These are phyloP conservation scores for Posidonia australis DNA, from an alignment of 106 monocot species.

Conservation along the genomic window DNA sequence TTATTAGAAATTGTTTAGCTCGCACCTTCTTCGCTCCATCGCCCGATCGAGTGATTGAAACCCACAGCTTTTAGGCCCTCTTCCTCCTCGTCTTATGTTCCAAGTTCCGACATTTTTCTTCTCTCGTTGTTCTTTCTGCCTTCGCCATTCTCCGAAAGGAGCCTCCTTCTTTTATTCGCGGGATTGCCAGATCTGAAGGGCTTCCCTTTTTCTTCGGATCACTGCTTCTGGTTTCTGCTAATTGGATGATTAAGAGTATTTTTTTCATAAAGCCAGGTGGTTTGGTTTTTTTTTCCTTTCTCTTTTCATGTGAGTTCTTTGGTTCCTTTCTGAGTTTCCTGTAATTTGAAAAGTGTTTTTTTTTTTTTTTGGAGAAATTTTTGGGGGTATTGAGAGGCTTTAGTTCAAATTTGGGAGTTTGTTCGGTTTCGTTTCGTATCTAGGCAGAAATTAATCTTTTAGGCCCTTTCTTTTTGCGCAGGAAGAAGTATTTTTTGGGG, in stretches of 20 bases:
- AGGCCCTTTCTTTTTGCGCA: no score
- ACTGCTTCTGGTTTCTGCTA: not conserved
- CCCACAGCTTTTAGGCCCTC: not conserved
- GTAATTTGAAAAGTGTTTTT: no score
- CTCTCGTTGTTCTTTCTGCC: not conserved
- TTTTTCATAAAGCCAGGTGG: not conserved
- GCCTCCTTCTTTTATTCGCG: not conserved
- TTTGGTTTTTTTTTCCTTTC: not conserved
- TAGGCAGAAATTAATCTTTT: no score
- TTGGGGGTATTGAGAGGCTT: no score
- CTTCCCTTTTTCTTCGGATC: not conserved
- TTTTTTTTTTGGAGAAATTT: not conserved
- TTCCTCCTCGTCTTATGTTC: not conserved
- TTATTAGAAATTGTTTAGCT: no score
- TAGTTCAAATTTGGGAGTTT: no score
- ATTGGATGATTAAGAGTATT: not conserved
- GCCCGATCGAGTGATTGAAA: constrained; percentile 5
- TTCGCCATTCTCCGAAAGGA: constrained; percentile 1
- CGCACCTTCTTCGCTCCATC: not conserved
- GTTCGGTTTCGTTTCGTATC: no score
- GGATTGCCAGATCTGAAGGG: constrained; percentile 6
- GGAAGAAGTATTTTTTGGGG: not conserved
- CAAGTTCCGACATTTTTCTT: not conserved
- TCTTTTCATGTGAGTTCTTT: not conserved
- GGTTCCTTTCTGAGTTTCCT: no score